phyloP scores from a whole-genome alignment of 208 protist genomes.

The Leishmania arabica region DNA sequence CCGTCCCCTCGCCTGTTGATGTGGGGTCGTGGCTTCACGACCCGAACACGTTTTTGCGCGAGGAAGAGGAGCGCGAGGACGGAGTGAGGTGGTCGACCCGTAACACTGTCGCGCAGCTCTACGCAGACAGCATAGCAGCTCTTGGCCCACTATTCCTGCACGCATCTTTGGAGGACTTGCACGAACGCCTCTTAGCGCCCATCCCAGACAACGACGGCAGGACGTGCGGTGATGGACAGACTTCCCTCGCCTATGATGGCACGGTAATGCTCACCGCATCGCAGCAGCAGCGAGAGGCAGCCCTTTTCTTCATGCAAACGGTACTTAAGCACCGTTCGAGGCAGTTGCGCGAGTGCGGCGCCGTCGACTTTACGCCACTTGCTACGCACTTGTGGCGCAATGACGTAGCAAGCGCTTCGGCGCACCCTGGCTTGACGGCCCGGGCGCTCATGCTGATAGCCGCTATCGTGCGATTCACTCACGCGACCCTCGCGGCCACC shows the following conservation, averaged over 20 bases:
- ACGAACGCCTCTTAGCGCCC: slow-evolving; percentile 28
- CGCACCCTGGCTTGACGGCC: slow-evolving; percentile 34
- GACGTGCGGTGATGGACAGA: neutral
- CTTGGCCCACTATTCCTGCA: slow-evolving; percentile 53
- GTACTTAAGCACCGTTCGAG: slow-evolving; percentile 33
- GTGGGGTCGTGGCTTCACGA: slow-evolving; percentile 33
- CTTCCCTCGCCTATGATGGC: neutral
- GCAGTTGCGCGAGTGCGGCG: slow-evolving; percentile 35
- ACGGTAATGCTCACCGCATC: neutral
- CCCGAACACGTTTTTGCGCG: slow-evolving; percentile 47
- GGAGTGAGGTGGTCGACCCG: slow-evolving; percentile 45
- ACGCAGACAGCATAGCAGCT: slow-evolving; percentile 26
- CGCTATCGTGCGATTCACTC: slow-evolving; percentile 33
- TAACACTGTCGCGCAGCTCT: slow-evolving; percentile 40
- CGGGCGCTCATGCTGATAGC: slow-evolving; percentile 49
- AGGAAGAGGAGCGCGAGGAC: slow-evolving; percentile 65
- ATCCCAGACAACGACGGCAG: neutral
- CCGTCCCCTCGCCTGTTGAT: slow-evolving; percentile 26
- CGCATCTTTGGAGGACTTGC: slow-evolving; percentile 36
- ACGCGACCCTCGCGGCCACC: neutral
- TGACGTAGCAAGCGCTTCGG: slow-evolving; percentile 26
- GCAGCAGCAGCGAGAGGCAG: slow-evolving; percentile 44
- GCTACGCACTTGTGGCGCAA: slow-evolving; percentile 34
- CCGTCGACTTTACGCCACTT: slow-evolving; percentile 37
- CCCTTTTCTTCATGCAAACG: slow-evolving; percentile 53